Evolutionary conservation across 2,329 filamentous ascomycete genomes (phyloP).

Genomic region (Zymoseptoria pseudotritici): DNA sequence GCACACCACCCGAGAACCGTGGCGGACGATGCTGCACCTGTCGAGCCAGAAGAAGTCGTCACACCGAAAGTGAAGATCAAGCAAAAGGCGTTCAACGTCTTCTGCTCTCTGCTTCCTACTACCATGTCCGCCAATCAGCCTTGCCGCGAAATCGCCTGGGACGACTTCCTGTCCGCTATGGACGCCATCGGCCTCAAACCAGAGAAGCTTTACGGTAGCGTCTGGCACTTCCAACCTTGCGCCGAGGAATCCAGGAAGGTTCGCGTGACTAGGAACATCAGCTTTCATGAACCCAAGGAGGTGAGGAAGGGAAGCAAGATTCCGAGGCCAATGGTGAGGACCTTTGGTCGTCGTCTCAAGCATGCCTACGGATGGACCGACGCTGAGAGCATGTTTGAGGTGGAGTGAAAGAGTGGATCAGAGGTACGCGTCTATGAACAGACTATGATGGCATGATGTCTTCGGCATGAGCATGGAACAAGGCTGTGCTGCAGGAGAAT

Average conservation of each 20-base stretch:
- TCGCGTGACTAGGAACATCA: constrained; percentile 43
- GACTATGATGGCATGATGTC: background rate
- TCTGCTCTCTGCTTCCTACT: constrained; percentile 38
- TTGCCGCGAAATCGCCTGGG: constrained; percentile 47
- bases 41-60: background rate
- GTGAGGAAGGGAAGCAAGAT: constrained; percentile 39
- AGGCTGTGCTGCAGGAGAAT: background rate
- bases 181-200: constrained; percentile 42
- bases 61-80: constrained; percentile 9
- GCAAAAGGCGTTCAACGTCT: constrained; percentile 32
- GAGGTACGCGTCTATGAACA: background rate
- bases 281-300: constrained; percentile 57
- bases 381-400: constrained; percentile 19
- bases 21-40: background rate
- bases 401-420: constrained; percentile 8
- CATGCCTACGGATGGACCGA: constrained; percentile 27
- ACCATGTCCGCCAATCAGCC: constrained; percentile 24
- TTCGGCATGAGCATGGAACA: background rate
- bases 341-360: constrained; percentile 43
- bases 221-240: constrained; percentile 51
- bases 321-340: constrained; percentile 39
- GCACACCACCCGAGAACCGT: constrained; percentile 5
- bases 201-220: constrained; percentile 53
- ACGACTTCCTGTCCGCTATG: constrained; percentile 49
- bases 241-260: constrained; percentile 4